Evolutionary conservation across 169 alveolate species (phyloP).

Genomic region (Plasmodium vinckei): DNA sequence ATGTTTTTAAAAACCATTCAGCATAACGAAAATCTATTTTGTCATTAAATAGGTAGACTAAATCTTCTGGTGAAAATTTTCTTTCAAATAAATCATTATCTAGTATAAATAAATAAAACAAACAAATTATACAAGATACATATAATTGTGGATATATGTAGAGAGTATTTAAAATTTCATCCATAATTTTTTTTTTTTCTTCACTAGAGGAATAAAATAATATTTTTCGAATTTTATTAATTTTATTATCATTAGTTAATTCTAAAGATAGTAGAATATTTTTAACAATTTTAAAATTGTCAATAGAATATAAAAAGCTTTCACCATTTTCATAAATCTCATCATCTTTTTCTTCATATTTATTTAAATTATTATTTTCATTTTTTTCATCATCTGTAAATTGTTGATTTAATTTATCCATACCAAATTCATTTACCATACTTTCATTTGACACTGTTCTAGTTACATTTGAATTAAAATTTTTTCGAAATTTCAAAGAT

Average conservation of each 20-base stretch:
- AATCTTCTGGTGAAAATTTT: conserved; percentile 19
- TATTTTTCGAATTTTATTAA: conserved; percentile 19
- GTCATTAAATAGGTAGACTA: conserved; percentile 29
- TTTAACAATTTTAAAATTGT: conserved; percentile 26
- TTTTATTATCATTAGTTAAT: conserved; percentile 52
- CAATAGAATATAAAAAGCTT: not conserved
- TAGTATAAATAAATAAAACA: conserved; percentile 46
- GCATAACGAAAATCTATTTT: conserved; percentile 61
- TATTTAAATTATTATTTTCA: not conserved
- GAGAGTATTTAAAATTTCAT: conserved; percentile 33
- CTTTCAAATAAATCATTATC: conserved; percentile 54
- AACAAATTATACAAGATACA: conserved; percentile 28
- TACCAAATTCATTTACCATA: no score
- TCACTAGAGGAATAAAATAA: conserved; percentile 46
- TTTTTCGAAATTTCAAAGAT: no score
- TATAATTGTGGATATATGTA: conserved; percentile 62
- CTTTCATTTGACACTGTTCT: no score
- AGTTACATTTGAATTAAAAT: no score
- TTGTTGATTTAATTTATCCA: no score
- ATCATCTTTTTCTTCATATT: not conserved
- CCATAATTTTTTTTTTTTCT: conserved; percentile 44
- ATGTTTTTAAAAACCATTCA: conserved; percentile 62
- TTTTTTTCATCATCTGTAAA: not conserved
- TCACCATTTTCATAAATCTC: not conserved
- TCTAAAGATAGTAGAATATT: conserved; percentile 42